These are phyloP conservation scores for Brassica juncea DNA, from an alignment of 345 rosid genomes.

Conservation along the genomic window DNA sequence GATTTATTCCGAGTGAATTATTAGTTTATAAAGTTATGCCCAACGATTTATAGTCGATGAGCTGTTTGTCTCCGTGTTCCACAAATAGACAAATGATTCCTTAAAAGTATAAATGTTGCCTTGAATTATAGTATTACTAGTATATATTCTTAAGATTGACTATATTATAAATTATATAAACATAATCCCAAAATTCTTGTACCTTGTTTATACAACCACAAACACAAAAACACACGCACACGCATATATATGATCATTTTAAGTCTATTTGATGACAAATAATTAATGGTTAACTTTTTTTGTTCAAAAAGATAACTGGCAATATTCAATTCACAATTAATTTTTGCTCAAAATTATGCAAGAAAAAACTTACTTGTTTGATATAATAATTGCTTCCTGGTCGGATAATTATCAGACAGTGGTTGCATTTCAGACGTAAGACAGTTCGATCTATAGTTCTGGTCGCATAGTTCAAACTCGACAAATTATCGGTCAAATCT, in stretches of 20 bases:
- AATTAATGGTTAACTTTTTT: slow-evolving; percentile 15
- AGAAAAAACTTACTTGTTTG: neutral
- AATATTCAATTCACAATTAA: slow-evolving; percentile 1
- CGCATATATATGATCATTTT: slow-evolving; percentile 30
- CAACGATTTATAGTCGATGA: slow-evolving; percentile 25
- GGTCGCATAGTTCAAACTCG: slow-evolving; percentile 18
- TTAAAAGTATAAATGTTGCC: slow-evolving; percentile 32
- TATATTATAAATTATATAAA: slow-evolving; percentile 26
- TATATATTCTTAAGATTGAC: neutral
- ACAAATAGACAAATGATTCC: slow-evolving; percentile 40
- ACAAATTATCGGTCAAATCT: slow-evolving; percentile 33
- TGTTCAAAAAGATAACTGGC: neutral
- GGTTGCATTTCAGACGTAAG: slow-evolving; percentile 29
- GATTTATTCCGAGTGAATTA: neutral
- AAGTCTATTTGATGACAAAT: slow-evolving; percentile 14
- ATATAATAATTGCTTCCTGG: slow-evolving; percentile 27
- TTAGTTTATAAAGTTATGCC: slow-evolving; percentile 3
- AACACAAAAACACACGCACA: slow-evolving; percentile 40
- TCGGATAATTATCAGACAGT: slow-evolving; percentile 38
- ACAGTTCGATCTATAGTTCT: slow-evolving; percentile 26
- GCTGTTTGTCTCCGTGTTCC: slow-evolving; percentile 21
- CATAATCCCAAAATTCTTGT: slow-evolving; percentile 40
- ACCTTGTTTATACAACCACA: slow-evolving; percentile 39
- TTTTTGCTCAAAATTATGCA: neutral
- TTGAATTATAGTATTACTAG: neutral